phyloP scores from a whole-genome alignment of 306 rosid species.

The Lagenaria siceraria region DNA sequence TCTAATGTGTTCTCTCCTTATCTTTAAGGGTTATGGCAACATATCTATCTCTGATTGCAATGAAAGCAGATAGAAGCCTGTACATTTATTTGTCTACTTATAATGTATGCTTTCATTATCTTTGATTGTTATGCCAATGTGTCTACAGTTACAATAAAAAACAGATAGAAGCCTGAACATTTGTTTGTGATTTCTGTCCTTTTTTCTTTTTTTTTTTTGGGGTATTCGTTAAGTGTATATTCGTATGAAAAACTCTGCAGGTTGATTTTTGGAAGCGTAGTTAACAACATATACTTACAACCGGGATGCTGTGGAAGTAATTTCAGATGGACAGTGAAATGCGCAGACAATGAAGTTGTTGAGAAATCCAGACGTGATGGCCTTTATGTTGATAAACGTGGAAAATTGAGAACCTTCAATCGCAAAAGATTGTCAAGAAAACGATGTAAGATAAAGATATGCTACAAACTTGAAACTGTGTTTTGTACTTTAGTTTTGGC shows the following conservation, averaged over 20 bases:
- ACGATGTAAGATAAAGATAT: slow-evolving; percentile 36
- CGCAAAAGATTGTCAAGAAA: slow-evolving; percentile 74
- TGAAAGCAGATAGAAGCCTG: background rate
- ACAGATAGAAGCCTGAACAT: background rate
- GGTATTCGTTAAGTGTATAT: background rate
- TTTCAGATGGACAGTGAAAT: slow-evolving; percentile 28
- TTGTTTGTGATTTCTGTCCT: background rate
- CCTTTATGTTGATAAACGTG: slow-evolving; percentile 57
- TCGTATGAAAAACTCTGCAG: slow-evolving; percentile 14
- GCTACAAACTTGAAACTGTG: slow-evolving; percentile 1
- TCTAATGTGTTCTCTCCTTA: background rate
- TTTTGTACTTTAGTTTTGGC: slow-evolving; percentile 1
- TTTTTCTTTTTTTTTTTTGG: background rate
- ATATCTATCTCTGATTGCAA: background rate
- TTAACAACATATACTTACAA: slow-evolving; percentile 12
- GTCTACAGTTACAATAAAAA: background rate
- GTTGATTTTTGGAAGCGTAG: slow-evolving; percentile 17
- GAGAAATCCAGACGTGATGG: slow-evolving; percentile 63
- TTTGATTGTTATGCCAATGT: background rate
- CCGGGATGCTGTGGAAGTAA: slow-evolving; percentile 14
- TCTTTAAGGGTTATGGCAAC: background rate
- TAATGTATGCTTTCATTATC: background rate
- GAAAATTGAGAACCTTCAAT: slow-evolving; percentile 69
- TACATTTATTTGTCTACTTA: background rate
- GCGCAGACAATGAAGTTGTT: slow-evolving; percentile 30